Percentiles rank a stretch among this genome's conserved stretches.
Evolutionary conservation across 306 rosid species (phyloP).

Genomic region (Inga laurina): DNA sequence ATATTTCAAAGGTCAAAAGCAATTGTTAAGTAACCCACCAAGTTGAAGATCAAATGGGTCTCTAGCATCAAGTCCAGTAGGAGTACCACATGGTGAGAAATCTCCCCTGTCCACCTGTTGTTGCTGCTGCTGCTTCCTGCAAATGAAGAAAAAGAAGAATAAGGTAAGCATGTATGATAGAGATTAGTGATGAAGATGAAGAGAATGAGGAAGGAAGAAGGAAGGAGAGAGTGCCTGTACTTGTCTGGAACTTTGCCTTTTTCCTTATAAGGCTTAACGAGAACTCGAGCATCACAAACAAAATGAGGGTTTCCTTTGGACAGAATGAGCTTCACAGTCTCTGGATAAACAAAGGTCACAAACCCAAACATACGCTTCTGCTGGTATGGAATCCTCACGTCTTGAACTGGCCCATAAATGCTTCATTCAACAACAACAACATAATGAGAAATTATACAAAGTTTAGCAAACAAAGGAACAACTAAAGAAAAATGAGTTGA

Average conservation of each 20-base stretch:
- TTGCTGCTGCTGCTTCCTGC: slow-evolving; percentile 76
- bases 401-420: slow-evolving; percentile 94
- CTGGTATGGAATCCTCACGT: slow-evolving; percentile 99
- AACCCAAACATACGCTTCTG: slow-evolving; percentile 99
- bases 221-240: slow-evolving; percentile 65
- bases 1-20: not conserved
- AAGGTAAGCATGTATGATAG: not conserved
- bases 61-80: slow-evolving; percentile 77
- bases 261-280: slow-evolving; percentile 99
- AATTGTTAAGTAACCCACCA: slow-evolving; percentile 47
- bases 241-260: slow-evolving; percentile 97
- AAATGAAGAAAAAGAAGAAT: slow-evolving; percentile 17
- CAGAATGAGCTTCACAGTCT: slow-evolving; percentile 87
- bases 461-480: not conserved
- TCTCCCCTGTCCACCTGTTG: slow-evolving; percentile 86
- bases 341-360: slow-evolving; percentile 89
- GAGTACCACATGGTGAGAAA: slow-evolving; percentile 92
- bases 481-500: not conserved
- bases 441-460: not conserved
- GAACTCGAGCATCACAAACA: slow-evolving; percentile 96
- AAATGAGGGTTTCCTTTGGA: slow-evolving; percentile 98
- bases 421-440: slow-evolving; percentile 50
- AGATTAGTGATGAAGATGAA: not conserved
- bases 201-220: not conserved
- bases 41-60: slow-evolving; percentile 85